Conservation (phyloP, 495 filamentous ascomycete genomes). For the Lentithecium fluviatile region DNA sequence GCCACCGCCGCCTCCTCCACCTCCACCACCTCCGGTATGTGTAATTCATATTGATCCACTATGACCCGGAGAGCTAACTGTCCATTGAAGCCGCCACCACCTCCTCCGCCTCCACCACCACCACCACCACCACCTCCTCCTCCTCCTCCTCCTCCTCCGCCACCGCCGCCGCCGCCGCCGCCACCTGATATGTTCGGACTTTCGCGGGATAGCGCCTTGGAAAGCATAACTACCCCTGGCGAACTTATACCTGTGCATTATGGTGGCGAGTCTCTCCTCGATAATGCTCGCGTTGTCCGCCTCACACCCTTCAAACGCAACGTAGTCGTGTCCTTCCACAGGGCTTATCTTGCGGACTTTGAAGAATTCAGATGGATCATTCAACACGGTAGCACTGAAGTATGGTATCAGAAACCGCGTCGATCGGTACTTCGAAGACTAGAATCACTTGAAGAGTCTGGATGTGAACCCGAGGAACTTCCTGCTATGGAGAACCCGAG, state of each 20-base stretch:
- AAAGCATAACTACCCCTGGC: slow-evolving; percentile 8
- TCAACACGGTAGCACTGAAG: background rate
- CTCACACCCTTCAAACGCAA: slow-evolving; percentile 23
- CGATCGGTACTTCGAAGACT: background rate
- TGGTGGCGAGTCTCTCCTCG: slow-evolving; percentile 16
- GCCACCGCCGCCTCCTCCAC: slow-evolving; percentile 14
- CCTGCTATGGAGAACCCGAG: background rate
- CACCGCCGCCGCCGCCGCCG: background rate
- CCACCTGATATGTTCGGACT: background rate
- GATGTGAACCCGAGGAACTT: background rate
- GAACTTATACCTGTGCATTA: slow-evolving; percentile 23
- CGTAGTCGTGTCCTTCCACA: slow-evolving; percentile 6
- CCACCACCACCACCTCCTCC: slow-evolving; percentile 1
- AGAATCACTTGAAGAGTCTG: background rate
- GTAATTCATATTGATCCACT: background rate
- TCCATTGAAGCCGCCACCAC: too few relatives aligned
- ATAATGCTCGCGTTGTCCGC: slow-evolving; percentile 11
- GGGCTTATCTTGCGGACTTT: slow-evolving; percentile 17
- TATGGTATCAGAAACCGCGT: slow-evolving; percentile 18
- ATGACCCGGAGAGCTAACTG: too few relatives aligned
- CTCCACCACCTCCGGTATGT: slow-evolving; percentile 12
- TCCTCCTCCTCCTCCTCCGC: slow-evolving; percentile 8
- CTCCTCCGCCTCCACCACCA: slow-evolving; percentile 11
- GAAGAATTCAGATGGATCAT: slow-evolving; percentile 19
- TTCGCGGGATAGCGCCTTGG: background rate